phyloP scores from a whole-genome alignment of 306 rosid species.

The Cicer pinnatifidum region DNA sequence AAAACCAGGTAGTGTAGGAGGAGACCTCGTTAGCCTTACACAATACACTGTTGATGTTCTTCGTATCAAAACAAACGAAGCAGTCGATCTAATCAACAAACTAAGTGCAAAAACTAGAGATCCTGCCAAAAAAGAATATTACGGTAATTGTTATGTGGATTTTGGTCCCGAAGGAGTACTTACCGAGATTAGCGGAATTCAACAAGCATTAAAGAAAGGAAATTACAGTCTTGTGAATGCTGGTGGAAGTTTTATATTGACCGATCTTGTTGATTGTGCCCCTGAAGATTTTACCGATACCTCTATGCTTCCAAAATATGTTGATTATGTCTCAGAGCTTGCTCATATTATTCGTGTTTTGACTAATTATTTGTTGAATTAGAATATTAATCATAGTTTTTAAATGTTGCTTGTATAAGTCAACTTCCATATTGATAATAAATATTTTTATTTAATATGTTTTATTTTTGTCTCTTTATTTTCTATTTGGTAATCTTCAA shows the following conservation, averaged over 20 bases:
- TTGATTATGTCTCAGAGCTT: no score
- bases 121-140: accelerated
- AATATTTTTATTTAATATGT: no score
- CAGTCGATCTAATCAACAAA: not conserved
- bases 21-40: not conserved
- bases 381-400: no score
- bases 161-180: not conserved
- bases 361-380: no score
- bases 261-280: no score
- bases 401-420: no score
- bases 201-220: not conserved
- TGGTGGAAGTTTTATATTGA: not conserved
- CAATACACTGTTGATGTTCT: not conserved
- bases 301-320: no score
- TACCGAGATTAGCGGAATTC: not conserved
- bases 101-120: not conserved
- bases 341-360: no score
- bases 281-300: no score
- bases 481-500: no score
- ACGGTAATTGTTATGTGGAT: not conserved
- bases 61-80: not conserved
- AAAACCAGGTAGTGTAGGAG: not conserved
- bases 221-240: not conserved
- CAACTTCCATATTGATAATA: no score
- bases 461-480: no score